Evolutionary conservation across 2,329 filamentous ascomycete species (phyloP).

Genomic region (Nannizziopsis barbatae): DNA sequence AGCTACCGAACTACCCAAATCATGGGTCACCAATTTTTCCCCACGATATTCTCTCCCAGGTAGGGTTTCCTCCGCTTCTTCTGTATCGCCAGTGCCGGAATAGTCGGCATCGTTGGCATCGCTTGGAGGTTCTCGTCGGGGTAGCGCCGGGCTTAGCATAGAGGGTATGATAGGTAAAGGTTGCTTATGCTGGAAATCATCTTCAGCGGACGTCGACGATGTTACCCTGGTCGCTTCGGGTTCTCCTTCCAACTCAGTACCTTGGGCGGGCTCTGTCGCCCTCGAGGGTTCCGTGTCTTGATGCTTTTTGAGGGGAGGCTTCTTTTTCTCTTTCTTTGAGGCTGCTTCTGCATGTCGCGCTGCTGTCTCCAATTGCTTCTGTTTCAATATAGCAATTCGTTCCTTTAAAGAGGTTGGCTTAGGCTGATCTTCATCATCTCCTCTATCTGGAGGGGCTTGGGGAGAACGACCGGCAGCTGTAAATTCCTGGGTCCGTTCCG

Average conservation of each 20-base stretch:
- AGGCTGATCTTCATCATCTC: constrained; percentile 60
- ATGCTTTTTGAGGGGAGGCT: constrained; percentile 54
- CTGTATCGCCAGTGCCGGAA: constrained; percentile 52
- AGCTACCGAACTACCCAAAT: constrained; percentile 8
- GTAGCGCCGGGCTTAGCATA: constrained; percentile 27
- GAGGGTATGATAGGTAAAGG: constrained; percentile 27
- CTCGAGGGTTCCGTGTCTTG: constrained; percentile 34
- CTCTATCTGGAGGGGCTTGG: constrained; percentile 32
- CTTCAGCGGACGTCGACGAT: constrained; percentile 22
- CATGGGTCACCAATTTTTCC: constrained; percentile 32
- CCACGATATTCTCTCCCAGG: constrained; percentile 68
- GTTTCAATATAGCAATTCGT: constrained; percentile 84
- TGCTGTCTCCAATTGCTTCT: constrained; percentile 84
- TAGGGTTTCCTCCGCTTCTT: constrained; percentile 50
- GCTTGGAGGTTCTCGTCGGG: constrained; percentile 45
- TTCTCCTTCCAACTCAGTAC: constrained; percentile 24
- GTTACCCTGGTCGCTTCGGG: constrained; percentile 27
- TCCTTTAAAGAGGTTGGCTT: constrained; percentile 93
- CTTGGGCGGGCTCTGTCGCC: constrained; percentile 19
- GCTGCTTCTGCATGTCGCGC: constrained; percentile 65
- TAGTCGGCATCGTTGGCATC: constrained; percentile 57
- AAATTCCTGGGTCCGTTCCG: constrained; percentile 27
- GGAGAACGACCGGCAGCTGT: constrained; percentile 22
- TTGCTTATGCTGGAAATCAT: constrained; percentile 15
- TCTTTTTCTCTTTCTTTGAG: constrained; percentile 80